Percentiles rank a stretch among this genome's conserved stretches.
Conservation (phyloP, 2,329 filamentous ascomycete species). For the Fusarium abutilonis region DNA sequence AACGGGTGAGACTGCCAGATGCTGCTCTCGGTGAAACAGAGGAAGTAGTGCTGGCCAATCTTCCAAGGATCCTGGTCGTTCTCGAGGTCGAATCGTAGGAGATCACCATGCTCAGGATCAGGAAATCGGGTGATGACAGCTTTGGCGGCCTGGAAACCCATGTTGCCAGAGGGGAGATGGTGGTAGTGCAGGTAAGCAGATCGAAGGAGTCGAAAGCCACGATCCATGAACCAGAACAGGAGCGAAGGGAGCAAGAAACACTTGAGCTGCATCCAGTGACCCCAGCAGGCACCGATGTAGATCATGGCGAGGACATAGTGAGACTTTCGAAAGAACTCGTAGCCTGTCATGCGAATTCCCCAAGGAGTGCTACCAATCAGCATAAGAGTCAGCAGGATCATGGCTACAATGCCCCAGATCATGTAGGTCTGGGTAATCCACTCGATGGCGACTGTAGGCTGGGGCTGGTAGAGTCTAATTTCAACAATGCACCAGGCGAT, state of each 20-base stretch:
- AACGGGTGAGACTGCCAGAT: conserved; percentile 80
- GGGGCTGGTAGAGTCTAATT: conserved; percentile 73
- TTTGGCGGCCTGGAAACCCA: conserved; percentile 65
- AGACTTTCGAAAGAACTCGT: conserved; percentile 79
- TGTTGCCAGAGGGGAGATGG: conserved; percentile 53
- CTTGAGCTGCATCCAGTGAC: conserved; percentile 74
- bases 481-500: conserved; percentile 76
- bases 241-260: conserved; percentile 76
- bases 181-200: conserved; percentile 70
- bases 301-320: conserved; percentile 79
- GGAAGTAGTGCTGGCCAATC: conserved; percentile 76
- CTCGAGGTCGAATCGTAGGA: conserved; percentile 73
- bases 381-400: conserved; percentile 69
- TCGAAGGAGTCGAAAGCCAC: conserved; percentile 66
- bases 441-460: conserved; percentile 65
- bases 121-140: conserved; percentile 60
- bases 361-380: conserved; percentile 65
- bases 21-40: conserved; percentile 72
- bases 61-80: conserved; percentile 70
- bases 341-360: conserved; percentile 73
- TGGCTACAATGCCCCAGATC: conserved; percentile 76
- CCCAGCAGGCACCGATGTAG: conserved; percentile 80
- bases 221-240: conserved; percentile 72
- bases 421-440: conserved; percentile 75
- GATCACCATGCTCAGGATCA: conserved; percentile 66